Evolutionary conservation across 495 filamentous ascomycete genomes (phyloP).

Genomic region (Lasiosphaeria miniovina): DNA sequence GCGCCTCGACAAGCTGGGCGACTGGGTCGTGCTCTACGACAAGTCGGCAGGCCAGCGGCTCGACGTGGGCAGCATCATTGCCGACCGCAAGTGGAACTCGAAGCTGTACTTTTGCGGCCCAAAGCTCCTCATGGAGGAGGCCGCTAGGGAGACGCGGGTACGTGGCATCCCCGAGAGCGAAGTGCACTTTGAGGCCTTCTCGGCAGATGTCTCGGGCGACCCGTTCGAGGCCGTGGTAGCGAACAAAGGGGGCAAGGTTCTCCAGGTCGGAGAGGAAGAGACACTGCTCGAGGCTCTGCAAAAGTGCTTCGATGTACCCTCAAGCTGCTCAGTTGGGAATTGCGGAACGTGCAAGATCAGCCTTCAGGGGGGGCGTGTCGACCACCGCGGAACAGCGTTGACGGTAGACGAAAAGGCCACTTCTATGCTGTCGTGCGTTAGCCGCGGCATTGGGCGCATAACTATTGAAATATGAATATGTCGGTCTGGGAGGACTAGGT

Average conservation of each 20-base stretch:
- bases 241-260: constrained; percentile 24
- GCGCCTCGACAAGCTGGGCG: constrained; percentile 34
- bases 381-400: constrained; percentile 52
- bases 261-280: constrained; percentile 42
- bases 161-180: constrained; percentile 41
- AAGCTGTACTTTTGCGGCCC: constrained; percentile 57
- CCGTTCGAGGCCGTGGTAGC: constrained; percentile 52
- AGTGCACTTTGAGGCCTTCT: constrained; percentile 56
- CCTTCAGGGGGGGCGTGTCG: constrained; percentile 47
- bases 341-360: constrained; percentile 56
- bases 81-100: constrained; percentile 41
- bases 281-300: constrained; percentile 43
- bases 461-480: constrained; percentile 40
- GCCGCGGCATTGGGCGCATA: constrained; percentile 45
- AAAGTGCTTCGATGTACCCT: constrained; percentile 41
- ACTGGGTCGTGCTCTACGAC: constrained; percentile 44
- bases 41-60: constrained; percentile 44
- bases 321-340: constrained; percentile 56
- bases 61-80: constrained; percentile 42
- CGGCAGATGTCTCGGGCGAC: constrained; percentile 49
- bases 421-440: constrained; percentile 48
- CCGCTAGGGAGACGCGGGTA: constrained; percentile 31
- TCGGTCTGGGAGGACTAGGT: background rate
- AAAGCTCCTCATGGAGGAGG: constrained; percentile 47
- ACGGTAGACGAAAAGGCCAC: constrained; percentile 42